These are phyloP conservation scores for Aspergillus terreus DNA, from an alignment of 2,329 filamentous ascomycete species.

Conservation along the genomic window DNA sequence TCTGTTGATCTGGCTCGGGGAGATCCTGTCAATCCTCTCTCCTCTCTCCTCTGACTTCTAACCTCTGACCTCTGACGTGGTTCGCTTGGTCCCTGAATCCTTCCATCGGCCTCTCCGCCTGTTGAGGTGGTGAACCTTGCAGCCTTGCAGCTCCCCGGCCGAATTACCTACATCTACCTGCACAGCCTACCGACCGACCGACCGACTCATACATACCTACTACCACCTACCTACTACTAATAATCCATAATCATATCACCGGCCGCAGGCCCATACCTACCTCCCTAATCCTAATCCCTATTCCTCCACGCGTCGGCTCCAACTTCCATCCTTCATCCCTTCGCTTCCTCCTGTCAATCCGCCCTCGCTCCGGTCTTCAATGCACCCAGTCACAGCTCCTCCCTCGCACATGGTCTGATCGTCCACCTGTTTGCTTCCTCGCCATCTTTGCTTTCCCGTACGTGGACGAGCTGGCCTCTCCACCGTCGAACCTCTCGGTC, in stretches of 20 bases:
- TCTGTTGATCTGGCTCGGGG: background rate
- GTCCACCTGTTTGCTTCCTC: background rate
- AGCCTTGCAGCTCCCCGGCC: background rate
- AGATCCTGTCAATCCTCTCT: too few relatives aligned
- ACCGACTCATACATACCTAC: background rate
- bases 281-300: background rate
- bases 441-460: conserved; percentile 15
- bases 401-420: conserved; percentile 13
- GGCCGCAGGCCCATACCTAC: background rate
- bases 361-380: conserved; percentile 7
- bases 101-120: background rate
- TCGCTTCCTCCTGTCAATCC: background rate
- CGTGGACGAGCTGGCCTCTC: conserved; percentile 44
- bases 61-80: background rate
- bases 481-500: conserved; percentile 19
- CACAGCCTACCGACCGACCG: background rate
- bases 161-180: background rate
- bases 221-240: too few relatives aligned
- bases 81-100: background rate
- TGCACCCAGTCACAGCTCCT: conserved; percentile 4
- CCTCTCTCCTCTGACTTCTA: background rate
- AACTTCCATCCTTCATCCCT: background rate
- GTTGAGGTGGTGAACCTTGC: background rate
- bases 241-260: background rate
- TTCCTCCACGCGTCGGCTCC: background rate